Evolutionary conservation across 345 rosid genomes (phyloP).

Genomic region (Anastatica hierochuntica): DNA sequence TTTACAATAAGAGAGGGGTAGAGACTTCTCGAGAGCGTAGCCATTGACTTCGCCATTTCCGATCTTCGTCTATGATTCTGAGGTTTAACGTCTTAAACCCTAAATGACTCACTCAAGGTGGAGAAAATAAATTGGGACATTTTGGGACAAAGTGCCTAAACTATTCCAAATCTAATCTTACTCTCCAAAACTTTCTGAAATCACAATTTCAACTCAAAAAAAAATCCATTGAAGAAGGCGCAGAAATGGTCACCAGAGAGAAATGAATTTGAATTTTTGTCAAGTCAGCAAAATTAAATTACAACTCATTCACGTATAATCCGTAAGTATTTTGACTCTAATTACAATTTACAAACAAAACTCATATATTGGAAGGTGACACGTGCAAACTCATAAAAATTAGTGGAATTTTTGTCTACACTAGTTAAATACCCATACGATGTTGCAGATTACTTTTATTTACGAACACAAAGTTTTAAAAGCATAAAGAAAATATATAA

Average conservation of each 20-base stretch:
- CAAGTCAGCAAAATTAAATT: not conserved
- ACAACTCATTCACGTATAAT: not conserved
- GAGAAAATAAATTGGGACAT: not conserved
- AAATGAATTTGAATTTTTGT: not conserved
- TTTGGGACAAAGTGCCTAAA: constrained; percentile 3
- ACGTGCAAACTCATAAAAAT: no score
- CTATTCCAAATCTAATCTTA: not conserved
- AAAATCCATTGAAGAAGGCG: not conserved
- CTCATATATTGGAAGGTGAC: no score
- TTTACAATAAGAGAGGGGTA: constrained; percentile 37
- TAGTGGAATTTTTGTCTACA: no score
- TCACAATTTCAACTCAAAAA: not conserved
- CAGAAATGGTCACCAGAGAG: not conserved
- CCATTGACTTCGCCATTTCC: constrained; percentile 38
- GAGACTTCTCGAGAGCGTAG: constrained; percentile 46
- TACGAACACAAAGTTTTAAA: no score
- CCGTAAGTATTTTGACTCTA: not conserved
- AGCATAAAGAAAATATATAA: no score
- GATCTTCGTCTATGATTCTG: not conserved
- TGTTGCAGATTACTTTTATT: no score
- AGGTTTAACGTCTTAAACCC: constrained; percentile 30
- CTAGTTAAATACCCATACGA: no score
- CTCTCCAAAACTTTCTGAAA: not conserved
- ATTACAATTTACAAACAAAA: no score
- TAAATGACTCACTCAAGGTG: not conserved